These are phyloP conservation scores for Cyanidiococcus yangmingshanensis DNA, from an alignment of 23 red algal genomes.

Conservation along the genomic window DNA sequence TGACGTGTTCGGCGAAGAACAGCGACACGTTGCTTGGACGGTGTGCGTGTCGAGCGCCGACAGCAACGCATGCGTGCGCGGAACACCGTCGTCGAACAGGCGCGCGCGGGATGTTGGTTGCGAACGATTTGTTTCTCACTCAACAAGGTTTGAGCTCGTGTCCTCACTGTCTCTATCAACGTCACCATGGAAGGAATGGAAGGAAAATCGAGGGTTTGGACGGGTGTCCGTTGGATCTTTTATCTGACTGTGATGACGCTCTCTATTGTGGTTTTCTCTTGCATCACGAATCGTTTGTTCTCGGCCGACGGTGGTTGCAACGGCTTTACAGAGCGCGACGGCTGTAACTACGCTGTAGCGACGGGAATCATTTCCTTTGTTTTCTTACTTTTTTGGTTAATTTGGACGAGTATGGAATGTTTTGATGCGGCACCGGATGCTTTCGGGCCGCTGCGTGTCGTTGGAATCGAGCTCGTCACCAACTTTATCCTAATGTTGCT, in stretches of 20 bases:
- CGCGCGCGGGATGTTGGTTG: too few species aligned
- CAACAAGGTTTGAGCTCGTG: too few species aligned
- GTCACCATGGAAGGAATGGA: neutral
- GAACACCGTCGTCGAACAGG: too few species aligned
- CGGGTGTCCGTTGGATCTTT: constrained; percentile 5
- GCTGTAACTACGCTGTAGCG: constrained; percentile 13
- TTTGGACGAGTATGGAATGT: constrained; percentile 9
- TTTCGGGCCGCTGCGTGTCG: neutral
- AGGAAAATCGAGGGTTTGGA: neutral
- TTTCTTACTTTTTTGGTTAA: neutral
- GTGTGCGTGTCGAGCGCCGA: too few species aligned
- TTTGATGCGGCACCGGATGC: neutral
- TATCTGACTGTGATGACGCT: constrained; percentile 10
- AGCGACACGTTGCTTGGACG: too few species aligned
- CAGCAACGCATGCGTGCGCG: too few species aligned
- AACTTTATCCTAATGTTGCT: constrained; percentile 6
- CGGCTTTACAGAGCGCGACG: neutral
- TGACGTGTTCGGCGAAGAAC: too few species aligned
- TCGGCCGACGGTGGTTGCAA: neutral
- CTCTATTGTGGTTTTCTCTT: constrained; percentile 10
- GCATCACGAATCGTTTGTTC: constrained; percentile 13
- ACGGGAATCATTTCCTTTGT: constrained; percentile 10
- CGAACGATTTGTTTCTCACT: too few species aligned
- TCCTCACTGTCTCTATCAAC: too few species aligned
- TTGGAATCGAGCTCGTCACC: constrained; percentile 5